phyloP scores from a whole-genome alignment of 306 rosid genomes.

The Bauhinia variegata region DNA sequence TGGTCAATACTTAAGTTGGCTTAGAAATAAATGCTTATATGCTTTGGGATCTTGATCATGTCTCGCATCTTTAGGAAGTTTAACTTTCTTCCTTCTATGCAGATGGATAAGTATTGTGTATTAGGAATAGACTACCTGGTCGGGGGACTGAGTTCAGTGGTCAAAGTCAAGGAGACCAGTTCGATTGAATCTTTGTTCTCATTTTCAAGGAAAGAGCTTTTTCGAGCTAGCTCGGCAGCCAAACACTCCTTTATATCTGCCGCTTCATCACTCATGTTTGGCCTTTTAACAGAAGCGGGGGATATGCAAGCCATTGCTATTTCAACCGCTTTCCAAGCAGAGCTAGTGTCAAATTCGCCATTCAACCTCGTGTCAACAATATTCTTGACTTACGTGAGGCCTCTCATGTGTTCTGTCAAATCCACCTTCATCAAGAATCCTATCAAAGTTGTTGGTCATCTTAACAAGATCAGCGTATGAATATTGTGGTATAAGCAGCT shows the following conservation, averaged over 20 bases:
- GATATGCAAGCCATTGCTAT: slow-evolving; percentile 25
- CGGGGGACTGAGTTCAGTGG: no score
- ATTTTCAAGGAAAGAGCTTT: no score
- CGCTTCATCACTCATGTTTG: slow-evolving; percentile 20
- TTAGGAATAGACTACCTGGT: no score
- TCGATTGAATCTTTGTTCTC: no score
- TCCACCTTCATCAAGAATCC: slow-evolving; percentile 49
- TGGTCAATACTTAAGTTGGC: not conserved
- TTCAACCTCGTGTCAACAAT: slow-evolving; percentile 17
- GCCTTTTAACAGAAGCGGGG: slow-evolving; percentile 8
- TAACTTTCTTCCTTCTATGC: slow-evolving; percentile 31
- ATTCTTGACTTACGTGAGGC: not conserved
- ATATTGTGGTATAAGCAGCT: slow-evolving; percentile 38
- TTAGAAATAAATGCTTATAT: not conserved
- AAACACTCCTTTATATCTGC: slow-evolving; percentile 4
- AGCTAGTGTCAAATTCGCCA: not conserved
- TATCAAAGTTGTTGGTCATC: slow-evolving; percentile 51
- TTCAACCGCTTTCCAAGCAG: slow-evolving; percentile 31
- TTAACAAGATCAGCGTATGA: slow-evolving; percentile 36
- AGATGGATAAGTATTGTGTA: slow-evolving; percentile 98
- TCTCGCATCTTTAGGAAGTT: not conserved
- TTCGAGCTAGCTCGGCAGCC: not conserved
- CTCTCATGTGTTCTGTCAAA: slow-evolving; percentile 38
- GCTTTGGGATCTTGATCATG: not conserved
- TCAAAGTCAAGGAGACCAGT: no score